Evolutionary conservation across 169 alveolate species (phyloP), one percentile per base, ranked within the genome.

Genomic region (Eimeria acervulina): DNA sequence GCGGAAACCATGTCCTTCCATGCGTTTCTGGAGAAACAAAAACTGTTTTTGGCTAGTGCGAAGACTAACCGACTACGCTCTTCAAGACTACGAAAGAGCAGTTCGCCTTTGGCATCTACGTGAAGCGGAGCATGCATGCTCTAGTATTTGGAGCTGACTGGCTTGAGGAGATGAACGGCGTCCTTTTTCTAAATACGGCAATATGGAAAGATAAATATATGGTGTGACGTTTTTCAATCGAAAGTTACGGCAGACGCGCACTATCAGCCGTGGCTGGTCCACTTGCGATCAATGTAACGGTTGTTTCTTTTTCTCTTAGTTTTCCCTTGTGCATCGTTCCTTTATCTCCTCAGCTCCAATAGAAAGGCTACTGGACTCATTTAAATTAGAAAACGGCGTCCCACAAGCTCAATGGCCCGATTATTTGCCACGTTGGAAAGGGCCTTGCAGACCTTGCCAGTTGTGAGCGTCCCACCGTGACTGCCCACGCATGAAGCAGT

Each of bases 211-310:
- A 31, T 78, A 17, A 40, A 78, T 78, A 40, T 78, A 38, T 78
- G 21, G 42, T 68, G 80, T 12, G 31, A 42, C 31, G 36, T 21
- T 63, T 26, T 36, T 59, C 15, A 76, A n/a, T 7, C 63, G 36
- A 12, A 21, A 44, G 63, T 42, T 17, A 5, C 36, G 36, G 23
- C 87, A 21, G 61, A 19, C 59, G 87, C 6, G 59, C 52, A 76
- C 31, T 76, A 23, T 42, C 19, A 1, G 38, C 0, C 33, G 42
- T 40, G 52, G 61, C 51, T 81, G 90, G 72, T 51, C 90, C 90
- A 81, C 90, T n/a, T 81, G 68, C 12, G 52, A 78, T 68, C 89
- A 42, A 47, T 28, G 90, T 23, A 51, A n/a, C n/a, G n/a, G 36
- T 40, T 76, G 4, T 42, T 40, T 12, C 61, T 19, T 26, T 23